Conservation (phyloP, 306 rosid species). For the Sindora glabra region DNA sequence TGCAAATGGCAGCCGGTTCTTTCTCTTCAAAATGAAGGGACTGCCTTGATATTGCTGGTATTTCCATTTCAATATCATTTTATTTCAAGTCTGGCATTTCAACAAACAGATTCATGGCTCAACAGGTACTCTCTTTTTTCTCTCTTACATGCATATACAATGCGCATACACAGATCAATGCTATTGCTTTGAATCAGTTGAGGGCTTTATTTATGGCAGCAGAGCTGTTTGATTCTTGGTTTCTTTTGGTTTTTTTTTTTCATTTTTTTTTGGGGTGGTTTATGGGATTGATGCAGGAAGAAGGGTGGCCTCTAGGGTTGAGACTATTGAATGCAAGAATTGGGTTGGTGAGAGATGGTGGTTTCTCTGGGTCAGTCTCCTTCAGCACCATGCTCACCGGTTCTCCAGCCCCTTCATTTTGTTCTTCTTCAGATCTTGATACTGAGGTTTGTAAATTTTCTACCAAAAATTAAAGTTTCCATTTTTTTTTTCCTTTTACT, state of each 20-base stretch:
- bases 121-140: constrained; percentile 29
- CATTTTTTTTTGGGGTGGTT: background rate
- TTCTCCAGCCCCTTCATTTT: constrained; percentile 36
- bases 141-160: background rate
- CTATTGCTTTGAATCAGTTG: background rate
- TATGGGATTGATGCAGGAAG: constrained; percentile 40
- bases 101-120: constrained; percentile 38
- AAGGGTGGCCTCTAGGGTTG: constrained; percentile 88
- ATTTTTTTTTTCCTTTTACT: no score
- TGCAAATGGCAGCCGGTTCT: constrained; percentile 25
- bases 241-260: background rate
- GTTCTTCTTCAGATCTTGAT: constrained; percentile 61
- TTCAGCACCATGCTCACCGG: constrained; percentile 60
- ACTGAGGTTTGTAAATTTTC: constrained; percentile 36
- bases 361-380: constrained; percentile 57
- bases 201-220: background rate
- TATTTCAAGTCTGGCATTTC: background rate
- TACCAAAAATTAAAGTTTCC: no score
- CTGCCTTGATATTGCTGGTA: constrained; percentile 7
- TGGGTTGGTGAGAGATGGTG: constrained; percentile 40
- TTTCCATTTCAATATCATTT: constrained; percentile 1
- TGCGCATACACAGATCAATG: no score
- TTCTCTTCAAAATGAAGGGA: constrained; percentile 28
- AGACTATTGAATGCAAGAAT: constrained; percentile 59
- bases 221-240: background rate